These are phyloP conservation scores for Xanthoconium purpureum DNA, from an alignment of 768 basidiomycete species.

Conservation along the genomic window DNA sequence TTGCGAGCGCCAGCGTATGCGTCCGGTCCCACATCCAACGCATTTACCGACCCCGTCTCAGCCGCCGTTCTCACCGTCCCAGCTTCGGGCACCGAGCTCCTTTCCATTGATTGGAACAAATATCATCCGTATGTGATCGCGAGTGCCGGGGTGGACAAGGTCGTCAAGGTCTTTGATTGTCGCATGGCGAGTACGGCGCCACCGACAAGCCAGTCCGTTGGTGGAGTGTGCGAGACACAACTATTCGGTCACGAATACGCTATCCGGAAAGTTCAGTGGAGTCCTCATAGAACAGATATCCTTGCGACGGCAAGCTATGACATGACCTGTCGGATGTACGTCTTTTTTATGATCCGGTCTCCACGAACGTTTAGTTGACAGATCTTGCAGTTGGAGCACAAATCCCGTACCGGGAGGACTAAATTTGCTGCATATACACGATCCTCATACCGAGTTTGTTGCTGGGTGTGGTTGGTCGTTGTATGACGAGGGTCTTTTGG, in stretches of 20 bases:
- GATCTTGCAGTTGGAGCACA: conserved; percentile 66
- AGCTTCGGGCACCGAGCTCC: conserved; percentile 73
- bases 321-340: conserved; percentile 92
- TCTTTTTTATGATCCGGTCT: conserved; percentile 14
- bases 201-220: conserved; percentile 50
- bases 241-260: conserved; percentile 88
- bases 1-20: conserved; percentile 62
- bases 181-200: conserved; percentile 71
- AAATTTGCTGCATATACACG: conserved; percentile 68
- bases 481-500: conserved; percentile 82
- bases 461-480: conserved; percentile 91
- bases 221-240: conserved; percentile 67
- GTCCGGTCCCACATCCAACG: conserved; percentile 46
- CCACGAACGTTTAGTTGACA: neutral
- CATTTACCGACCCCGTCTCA: conserved; percentile 65
- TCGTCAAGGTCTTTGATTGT: conserved; percentile 80
- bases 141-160: conserved; percentile 75
- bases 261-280: conserved; percentile 86
- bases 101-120: conserved; percentile 91
- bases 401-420: conserved; percentile 45
- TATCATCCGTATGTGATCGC: conserved; percentile 78
- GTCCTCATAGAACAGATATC: conserved; percentile 70
- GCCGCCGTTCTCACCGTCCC: conserved; percentile 75
- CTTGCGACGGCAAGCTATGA: conserved; percentile 81
- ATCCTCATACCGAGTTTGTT: conserved; percentile 92